These are phyloP conservation scores for Arthroderma sp. DNA, from an alignment of 2,329 filamentous ascomycete species.

Conservation along the genomic window DNA sequence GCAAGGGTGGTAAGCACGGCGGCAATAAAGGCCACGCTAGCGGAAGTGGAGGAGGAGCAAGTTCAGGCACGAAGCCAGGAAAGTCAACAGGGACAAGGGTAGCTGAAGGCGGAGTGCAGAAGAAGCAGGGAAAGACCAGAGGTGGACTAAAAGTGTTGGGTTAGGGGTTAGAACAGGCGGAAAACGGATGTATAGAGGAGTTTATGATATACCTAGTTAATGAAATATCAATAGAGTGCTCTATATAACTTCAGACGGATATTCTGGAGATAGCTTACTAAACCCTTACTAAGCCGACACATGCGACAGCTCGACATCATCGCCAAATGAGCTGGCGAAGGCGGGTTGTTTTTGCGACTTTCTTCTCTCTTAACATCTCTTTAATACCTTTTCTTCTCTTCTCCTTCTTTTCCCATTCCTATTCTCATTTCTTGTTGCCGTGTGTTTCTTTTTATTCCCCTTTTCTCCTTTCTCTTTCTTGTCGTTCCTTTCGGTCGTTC, in stretches of 20 bases:
- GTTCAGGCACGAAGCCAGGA: conserved; percentile 16
- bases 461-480: neutral
- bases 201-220: neutral
- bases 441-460: neutral
- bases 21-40: conserved; percentile 19
- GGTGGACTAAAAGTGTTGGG: conserved; percentile 33
- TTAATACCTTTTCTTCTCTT: no score
- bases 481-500: neutral
- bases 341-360: no score
- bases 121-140: conserved; percentile 34
- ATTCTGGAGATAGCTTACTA: no score
- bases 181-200: neutral
- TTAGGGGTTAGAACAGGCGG: conserved; percentile 9
- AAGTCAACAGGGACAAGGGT: conserved; percentile 19
- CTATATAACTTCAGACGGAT: no score
- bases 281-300: no score
- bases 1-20: conserved; percentile 25
- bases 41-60: conserved; percentile 18
- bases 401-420: no score
- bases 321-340: no score
- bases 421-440: neutral
- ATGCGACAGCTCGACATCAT: no score
- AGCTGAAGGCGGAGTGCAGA: conserved; percentile 30
- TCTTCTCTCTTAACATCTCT: no score
- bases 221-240: no score